A percentile compares a stretch with the other conserved stretches of the same genome.
Conservation (phyloP, 2,329 filamentous ascomycete genomes). For the Calonectria pteridis region DNA sequence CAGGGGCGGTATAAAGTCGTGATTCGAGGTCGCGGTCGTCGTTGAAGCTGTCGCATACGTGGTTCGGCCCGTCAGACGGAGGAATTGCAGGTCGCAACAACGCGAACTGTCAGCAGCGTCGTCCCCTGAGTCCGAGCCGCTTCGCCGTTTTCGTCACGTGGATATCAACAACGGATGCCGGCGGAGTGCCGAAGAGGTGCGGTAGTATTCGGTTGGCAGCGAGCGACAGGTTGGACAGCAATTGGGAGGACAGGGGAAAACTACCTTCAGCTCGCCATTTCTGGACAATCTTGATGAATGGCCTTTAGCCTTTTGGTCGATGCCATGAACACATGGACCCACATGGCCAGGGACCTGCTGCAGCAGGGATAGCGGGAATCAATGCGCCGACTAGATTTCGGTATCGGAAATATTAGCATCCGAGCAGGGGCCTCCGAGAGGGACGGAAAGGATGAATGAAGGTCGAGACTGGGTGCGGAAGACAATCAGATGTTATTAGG, state of each 20-base stretch:
- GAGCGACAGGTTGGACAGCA: slow-evolving; percentile 27
- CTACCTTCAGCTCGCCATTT: slow-evolving; percentile 31
- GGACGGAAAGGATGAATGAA: background rate
- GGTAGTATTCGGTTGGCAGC: slow-evolving; percentile 20
- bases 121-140: slow-evolving; percentile 17
- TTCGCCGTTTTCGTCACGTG: slow-evolving; percentile 27
- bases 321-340: slow-evolving; percentile 39
- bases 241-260: slow-evolving; percentile 2
- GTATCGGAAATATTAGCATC: slow-evolving; percentile 40
- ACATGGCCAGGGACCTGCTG: slow-evolving; percentile 30
- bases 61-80: background rate
- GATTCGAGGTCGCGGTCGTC: slow-evolving; percentile 13
- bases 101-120: slow-evolving; percentile 18
- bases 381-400: slow-evolving; percentile 36
- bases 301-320: slow-evolving; percentile 40
- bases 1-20: background rate
- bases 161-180: background rate
- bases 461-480: background rate
- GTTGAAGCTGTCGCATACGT: background rate
- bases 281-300: slow-evolving; percentile 37
- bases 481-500: background rate
- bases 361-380: slow-evolving; percentile 33
- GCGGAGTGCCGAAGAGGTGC: background rate
- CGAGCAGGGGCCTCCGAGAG: slow-evolving; percentile 16
- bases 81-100: slow-evolving; percentile 19